A percentile compares a stretch with the other conserved stretches of the same genome.
phyloP scores from a whole-genome alignment of 306 rosid genomes.

The Dalbergia cultrata region DNA sequence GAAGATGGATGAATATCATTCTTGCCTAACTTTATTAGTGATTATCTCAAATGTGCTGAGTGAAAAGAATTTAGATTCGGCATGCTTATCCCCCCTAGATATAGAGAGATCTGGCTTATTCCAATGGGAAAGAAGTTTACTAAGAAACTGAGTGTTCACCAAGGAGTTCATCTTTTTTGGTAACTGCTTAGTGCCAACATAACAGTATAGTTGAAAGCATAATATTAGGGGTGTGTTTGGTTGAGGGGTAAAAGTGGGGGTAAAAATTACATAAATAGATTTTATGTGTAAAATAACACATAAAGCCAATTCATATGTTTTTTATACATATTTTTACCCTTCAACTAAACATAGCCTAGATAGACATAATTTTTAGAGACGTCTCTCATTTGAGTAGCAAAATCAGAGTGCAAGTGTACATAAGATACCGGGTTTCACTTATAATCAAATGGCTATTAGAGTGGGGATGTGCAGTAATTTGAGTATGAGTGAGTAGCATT shows the following conservation, averaged over 20 bases:
- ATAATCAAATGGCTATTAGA: not conserved
- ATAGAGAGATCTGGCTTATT: constrained; percentile 59
- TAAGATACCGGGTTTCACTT: not conserved
- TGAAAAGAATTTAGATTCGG: constrained; percentile 57
- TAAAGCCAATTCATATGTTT: too few species aligned
- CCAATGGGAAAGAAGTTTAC: constrained; percentile 73
- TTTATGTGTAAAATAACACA: too few species aligned
- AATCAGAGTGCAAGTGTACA: not conserved
- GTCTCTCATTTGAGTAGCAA: not conserved
- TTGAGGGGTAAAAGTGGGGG: too few species aligned
- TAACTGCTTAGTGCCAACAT: not conserved
- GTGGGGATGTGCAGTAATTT: too few species aligned
- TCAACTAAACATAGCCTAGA: too few species aligned
- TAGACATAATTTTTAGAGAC: not conserved
- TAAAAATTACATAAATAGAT: too few species aligned
- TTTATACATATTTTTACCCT: too few species aligned
- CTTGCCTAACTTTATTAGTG: constrained; percentile 68
- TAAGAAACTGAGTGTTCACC: constrained; percentile 27
- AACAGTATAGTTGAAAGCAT: not conserved
- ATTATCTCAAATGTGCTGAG: constrained; percentile 63
- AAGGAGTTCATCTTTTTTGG: not conserved
- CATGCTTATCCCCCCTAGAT: constrained; percentile 55
- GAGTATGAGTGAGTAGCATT: too few species aligned
- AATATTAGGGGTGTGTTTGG: too few species aligned
- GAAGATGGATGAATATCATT: constrained; percentile 79